Evolutionary conservation across 2,329 filamentous ascomycete genomes (phyloP), one percentile per base, ranked within the genome.

Genomic region (Epichloe sp.): DNA sequence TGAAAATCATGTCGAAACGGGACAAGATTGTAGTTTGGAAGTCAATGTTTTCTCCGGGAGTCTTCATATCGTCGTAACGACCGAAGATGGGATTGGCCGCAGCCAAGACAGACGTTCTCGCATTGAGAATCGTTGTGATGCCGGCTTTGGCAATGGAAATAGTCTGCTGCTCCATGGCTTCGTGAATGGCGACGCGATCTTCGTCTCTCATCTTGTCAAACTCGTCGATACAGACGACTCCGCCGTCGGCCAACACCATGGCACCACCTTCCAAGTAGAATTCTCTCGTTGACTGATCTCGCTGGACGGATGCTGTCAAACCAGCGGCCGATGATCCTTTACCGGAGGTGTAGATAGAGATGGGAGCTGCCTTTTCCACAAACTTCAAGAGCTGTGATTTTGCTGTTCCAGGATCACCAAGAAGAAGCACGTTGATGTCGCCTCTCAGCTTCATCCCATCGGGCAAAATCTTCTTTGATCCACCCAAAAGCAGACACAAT

Each of bases 201-300:
- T 98, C 93, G 64, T 98, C 93, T 55, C 93, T 80, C 93, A 98
- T 98, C 75, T 98, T 98, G 73, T 98, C 93, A 64, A 98, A 98
- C 70, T 98, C 93, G 64, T 98, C 93, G 60, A 98, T 98, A 68
- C 93, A 97, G 10, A 97, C 93, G 1, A 97, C 91, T 60, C 93
- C 93, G 2, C 90, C 90, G 58, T 98, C 93, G 4, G 93, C 93
- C 17, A 98, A 80, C 3, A 98, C 93, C 93, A 98, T 97, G 35
- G 93, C 93, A 69, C 93, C 93, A 45, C 93, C 93, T 73, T 98
- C 93, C 0, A 98, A 81, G 62, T 97, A 98, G 68, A 98, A 98
- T 65, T 98, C 93, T 48, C 93, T 80, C 0, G 91, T 96, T 14
- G 83, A 86, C 14, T 87, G 83, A 62, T 98, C 93, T 53, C 93